phyloP scores from a whole-genome alignment of 2,329 filamentous ascomycete genomes.

The Pseudogymnoascus sp. region DNA sequence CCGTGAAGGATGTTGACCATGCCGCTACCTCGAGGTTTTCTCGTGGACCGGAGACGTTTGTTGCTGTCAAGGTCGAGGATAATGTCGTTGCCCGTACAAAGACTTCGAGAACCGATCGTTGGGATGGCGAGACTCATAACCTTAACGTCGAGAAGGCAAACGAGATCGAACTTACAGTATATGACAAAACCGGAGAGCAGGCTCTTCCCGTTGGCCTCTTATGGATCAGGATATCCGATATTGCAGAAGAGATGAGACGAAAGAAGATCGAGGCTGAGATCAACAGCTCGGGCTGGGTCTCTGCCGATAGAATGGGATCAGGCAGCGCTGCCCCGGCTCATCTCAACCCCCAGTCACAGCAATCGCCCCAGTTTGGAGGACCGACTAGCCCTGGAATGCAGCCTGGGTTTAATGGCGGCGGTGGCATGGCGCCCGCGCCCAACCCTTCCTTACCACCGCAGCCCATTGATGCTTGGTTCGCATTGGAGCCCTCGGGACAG shows the following conservation, averaged over 20 bases:
- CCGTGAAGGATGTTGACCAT: conserved; percentile 92
- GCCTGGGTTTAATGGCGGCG: conserved; percentile 21
- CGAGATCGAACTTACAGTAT: conserved; percentile 94
- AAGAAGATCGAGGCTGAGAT: conserved; percentile 97
- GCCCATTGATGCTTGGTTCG: conserved; percentile 91
- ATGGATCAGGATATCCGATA: conserved; percentile 95
- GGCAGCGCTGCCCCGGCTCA: conserved; percentile 44
- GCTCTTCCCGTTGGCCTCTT: conserved; percentile 89
- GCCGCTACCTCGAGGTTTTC: conserved; percentile 76
- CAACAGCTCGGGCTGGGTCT: conserved; percentile 92
- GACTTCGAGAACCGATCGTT: conserved; percentile 76
- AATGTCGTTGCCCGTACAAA: conserved; percentile 81
- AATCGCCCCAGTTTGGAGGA: conserved; percentile 37
- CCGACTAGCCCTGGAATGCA: conserved; percentile 33
- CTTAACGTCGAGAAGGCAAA: conserved; percentile 98
- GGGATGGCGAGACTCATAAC: conserved; percentile 85
- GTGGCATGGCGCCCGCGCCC: conserved; percentile 25
- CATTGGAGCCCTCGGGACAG: conserved; percentile 85
- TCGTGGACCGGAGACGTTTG: conserved; percentile 86
- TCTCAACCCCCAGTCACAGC: conserved; percentile 50
- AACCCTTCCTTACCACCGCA: conserved; percentile 34
- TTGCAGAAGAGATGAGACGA: conserved; percentile 91
- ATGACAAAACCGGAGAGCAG: conserved; percentile 88
- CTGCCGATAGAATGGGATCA: conserved; percentile 86
- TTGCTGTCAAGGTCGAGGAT: conserved; percentile 96